A percentile compares a stretch with the other conserved stretches of the same genome.
Conservation (phyloP, 2,329 filamentous ascomycete genomes). For the Claviceps fusiformis region DNA sequence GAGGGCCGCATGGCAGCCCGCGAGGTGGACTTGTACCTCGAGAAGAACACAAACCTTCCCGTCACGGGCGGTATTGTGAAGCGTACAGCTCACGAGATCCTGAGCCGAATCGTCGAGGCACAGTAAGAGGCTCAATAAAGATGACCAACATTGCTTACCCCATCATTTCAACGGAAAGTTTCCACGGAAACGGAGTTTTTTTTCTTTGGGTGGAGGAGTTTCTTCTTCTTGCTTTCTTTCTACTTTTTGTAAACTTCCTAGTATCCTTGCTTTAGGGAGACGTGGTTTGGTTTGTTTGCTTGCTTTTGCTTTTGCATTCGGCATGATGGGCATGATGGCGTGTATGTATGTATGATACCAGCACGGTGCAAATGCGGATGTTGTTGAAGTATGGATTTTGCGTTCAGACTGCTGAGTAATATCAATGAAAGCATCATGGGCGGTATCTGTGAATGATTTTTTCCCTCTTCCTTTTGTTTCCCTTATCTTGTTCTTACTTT, state of each 20-base stretch:
- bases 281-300: background rate
- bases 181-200: background rate
- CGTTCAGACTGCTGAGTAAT: background rate
- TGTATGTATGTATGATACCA: conserved; percentile 6
- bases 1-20: conserved; percentile 87
- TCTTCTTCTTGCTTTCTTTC: background rate
- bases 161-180: background rate
- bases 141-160: too few relatives aligned
- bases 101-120: conserved; percentile 21
- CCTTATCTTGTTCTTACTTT: too few relatives aligned
- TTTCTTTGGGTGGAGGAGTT: background rate
- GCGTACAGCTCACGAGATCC: conserved; percentile 59
- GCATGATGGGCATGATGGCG: background rate
- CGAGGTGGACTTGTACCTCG: conserved; percentile 81
- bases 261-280: background rate
- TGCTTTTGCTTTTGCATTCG: background rate
- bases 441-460: background rate
- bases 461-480: too few relatives aligned
- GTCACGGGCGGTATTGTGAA: conserved; percentile 90
- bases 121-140: conserved; percentile 8
- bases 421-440: background rate
- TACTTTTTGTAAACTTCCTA: too few relatives aligned
- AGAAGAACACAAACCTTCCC: conserved; percentile 64
- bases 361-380: conserved; percentile 1
- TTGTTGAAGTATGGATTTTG: background rate